These are phyloP conservation scores for Sphenostylis stenocarpa DNA, from an alignment of 306 rosid species.

Conservation along the genomic window DNA sequence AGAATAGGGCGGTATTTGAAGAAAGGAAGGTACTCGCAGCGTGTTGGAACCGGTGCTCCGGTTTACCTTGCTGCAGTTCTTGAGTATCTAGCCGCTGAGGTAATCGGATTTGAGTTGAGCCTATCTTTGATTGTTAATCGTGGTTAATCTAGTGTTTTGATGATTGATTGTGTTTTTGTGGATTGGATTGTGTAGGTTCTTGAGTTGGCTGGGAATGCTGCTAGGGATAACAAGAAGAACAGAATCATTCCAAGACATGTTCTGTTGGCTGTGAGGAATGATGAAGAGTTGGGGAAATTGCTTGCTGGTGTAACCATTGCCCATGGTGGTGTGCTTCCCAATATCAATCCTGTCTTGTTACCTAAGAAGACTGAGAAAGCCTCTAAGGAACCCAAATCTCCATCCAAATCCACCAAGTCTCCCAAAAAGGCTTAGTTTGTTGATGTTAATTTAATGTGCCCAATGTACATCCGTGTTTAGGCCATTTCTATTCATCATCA, in stretches of 20 bases:
- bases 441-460: slow-evolving; percentile 10
- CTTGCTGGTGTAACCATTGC: slow-evolving; percentile 87
- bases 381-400: slow-evolving; percentile 63
- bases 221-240: slow-evolving; percentile 83
- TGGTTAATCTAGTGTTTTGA: neutral
- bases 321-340: slow-evolving; percentile 84
- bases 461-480: slow-evolving; percentile 38
- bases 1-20: slow-evolving; percentile 61
- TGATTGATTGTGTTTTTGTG: neutral
- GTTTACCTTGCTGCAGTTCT: slow-evolving; percentile 68
- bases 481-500: neutral
- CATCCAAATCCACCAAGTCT: slow-evolving; percentile 64
- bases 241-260: slow-evolving; percentile 80
- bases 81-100: slow-evolving; percentile 80
- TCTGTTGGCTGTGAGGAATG: slow-evolving; percentile 76
- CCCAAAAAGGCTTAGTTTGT: slow-evolving; percentile 55
- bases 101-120: neutral
- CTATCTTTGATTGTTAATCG: neutral
- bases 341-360: slow-evolving; percentile 73
- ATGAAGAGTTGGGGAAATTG: slow-evolving; percentile 81
- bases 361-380: slow-evolving; percentile 63
- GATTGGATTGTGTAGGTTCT: slow-evolving; percentile 47
- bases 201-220: slow-evolving; percentile 94
- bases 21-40: slow-evolving; percentile 65
- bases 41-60: slow-evolving; percentile 67